Evolutionary conservation across 306 rosid species (phyloP).

Genomic region (Cicer bijugum): DNA sequence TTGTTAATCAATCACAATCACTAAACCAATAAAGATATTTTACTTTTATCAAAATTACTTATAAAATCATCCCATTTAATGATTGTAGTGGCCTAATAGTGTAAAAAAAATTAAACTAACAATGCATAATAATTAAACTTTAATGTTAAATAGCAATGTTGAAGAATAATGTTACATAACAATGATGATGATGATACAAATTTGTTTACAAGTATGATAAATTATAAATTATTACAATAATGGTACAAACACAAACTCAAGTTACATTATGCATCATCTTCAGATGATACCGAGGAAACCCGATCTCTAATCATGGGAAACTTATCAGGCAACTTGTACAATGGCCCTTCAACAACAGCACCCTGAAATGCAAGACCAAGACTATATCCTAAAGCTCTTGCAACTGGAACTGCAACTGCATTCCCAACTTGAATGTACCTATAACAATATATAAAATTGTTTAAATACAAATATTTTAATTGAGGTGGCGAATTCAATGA

Average conservation of each 20-base stretch:
- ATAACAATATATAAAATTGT: conserved; percentile 16
- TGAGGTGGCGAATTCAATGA: no score
- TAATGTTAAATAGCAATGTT: not conserved
- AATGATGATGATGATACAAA: not conserved
- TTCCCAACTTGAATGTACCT: conserved; percentile 93
- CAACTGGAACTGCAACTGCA: conserved; percentile 90
- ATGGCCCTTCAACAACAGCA: conserved; percentile 35
- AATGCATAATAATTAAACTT: no score
- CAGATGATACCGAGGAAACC: conserved; percentile 50
- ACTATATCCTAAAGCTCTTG: conserved; percentile 71
- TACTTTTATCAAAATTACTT: no score
- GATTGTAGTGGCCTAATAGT: no score
- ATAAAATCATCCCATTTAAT: no score
- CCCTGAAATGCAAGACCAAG: conserved; percentile 69
- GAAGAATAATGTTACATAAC: not conserved
- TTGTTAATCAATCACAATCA: no score
- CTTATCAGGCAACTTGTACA: conserved; percentile 53
- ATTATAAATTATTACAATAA: not conserved
- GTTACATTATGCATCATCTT: conserved; percentile 45
- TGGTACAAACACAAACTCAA: not conserved
- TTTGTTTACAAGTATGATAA: not conserved
- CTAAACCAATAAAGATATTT: no score
- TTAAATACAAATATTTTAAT: no score
- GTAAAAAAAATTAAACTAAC: no score
- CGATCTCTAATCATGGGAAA: conserved; percentile 54